A percentile compares a stretch with the other conserved stretches of the same genome.
phyloP scores from a whole-genome alignment of 2,329 filamentous ascomycete genomes.

The Cordyceps cicadae region DNA sequence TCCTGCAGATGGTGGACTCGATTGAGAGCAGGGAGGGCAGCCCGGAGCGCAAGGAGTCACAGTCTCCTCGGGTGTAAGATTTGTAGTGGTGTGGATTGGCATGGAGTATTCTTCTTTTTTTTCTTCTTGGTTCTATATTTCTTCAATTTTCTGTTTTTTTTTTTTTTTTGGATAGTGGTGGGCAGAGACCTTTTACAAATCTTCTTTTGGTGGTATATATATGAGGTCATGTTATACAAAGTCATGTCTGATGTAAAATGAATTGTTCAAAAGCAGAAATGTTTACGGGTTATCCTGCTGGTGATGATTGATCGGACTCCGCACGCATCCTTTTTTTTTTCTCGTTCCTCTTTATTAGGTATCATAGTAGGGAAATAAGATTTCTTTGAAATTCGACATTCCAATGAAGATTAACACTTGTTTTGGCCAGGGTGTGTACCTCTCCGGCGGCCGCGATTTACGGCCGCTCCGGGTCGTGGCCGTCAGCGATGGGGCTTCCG shows the following conservation, averaged over 20 bases:
- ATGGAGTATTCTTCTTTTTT: no score
- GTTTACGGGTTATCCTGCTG: background rate
- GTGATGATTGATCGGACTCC: background rate
- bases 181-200: background rate
- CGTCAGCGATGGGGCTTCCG: background rate
- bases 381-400: background rate
- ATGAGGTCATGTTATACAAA: background rate
- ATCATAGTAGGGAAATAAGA: background rate
- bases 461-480: background rate
- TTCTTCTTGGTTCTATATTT: background rate
- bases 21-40: conserved; percentile 41
- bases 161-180: background rate
- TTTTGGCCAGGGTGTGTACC: background rate
- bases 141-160: background rate
- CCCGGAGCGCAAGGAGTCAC: conserved; percentile 19
- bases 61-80: background rate
- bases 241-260: background rate
- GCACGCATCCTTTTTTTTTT: conserved; percentile 1
- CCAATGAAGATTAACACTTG: no score
- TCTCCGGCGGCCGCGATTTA: background rate
- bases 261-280: background rate
- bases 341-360: background rate
- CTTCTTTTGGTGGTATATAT: background rate
- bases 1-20: conserved; percentile 48
- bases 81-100: background rate